Evolutionary conservation across 305 asterid species (phyloP), one percentile per base, ranked within the genome.

Genomic region (Withania somnifera): DNA sequence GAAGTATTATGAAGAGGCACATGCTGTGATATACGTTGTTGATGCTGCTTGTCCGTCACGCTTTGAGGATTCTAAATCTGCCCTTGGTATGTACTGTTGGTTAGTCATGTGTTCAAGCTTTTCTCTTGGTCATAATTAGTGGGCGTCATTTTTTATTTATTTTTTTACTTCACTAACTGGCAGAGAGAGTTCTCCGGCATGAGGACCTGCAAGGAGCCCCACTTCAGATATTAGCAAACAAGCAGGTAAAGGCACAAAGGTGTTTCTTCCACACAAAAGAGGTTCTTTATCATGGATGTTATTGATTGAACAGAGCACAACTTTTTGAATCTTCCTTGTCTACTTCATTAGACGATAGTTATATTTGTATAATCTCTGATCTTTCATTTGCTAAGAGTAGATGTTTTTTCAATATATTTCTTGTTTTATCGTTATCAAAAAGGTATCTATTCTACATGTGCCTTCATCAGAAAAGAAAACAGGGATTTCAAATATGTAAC

Each of bases 171-270:
- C 79, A 83, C 57, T 84, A 84, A 61, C 81, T 88, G 84, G 75
- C 97, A 95, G 99, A 93, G 84, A 95, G 91, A 90, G 95, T 87
- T 88, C 94, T 93, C 82, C 91, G 94, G 91, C 98, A 96, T 83
- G 99, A 96, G 89, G 99, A 96, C 89, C 85, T 96, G 89, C 95
- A 89, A 88, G 99, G 98, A 81, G 99, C 98, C 36, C 98, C 99
- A 0, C 97, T 96, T 82, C 87, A 93, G 81, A 89, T 96, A 83
- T 60, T 96, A 86, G 98, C 98, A 57, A 96, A 96, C 91, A 96
- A 96, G 82, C 98, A 92, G 99, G 99, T 96, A 87, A 63, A 30
- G 60, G 80, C 45, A 50, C 15, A 73, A 7, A 73, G 2, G 38
- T 22, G 61, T 75, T 75, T 50, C 60, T 26, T 75, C 61, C 26